These are phyloP conservation scores for Hygrocybe punicea DNA, from an alignment of 768 basidiomycete species.

Conservation along the genomic window DNA sequence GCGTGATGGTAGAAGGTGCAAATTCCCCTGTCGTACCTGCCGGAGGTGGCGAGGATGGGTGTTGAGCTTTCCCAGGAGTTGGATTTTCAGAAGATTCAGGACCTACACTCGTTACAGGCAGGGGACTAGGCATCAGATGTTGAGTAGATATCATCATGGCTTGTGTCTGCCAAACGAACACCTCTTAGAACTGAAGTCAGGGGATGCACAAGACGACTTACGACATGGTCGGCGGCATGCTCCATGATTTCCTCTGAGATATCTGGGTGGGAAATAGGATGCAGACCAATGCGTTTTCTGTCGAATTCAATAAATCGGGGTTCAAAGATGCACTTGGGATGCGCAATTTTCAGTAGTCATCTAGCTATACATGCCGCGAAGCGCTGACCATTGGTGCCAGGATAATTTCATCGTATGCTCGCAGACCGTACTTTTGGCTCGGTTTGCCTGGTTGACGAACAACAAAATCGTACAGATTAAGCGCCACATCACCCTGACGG, in stretches of 20 bases:
- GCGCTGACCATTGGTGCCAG: slow-evolving; percentile 83
- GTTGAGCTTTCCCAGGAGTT: slow-evolving; percentile 2
- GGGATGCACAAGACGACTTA: slow-evolving; percentile 27
- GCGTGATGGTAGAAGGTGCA: not conserved
- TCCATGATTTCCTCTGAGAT: slow-evolving; percentile 75
- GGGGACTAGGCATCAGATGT: slow-evolving; percentile 55
- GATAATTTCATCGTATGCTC: slow-evolving; percentile 94
- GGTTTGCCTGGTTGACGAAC: slow-evolving; percentile 71
- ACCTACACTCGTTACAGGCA: slow-evolving; percentile 13
- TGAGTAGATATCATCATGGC: slow-evolving; percentile 91
- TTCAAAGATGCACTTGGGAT: slow-evolving; percentile 79
- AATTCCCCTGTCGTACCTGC: not conserved
- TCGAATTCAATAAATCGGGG: slow-evolving; percentile 91
- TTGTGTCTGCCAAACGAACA: slow-evolving; percentile 54
- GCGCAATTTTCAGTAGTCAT: not conserved
- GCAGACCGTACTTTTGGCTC: slow-evolving; percentile 83
- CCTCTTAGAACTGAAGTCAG: slow-evolving; percentile 4
- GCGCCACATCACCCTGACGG: slow-evolving; percentile 76
- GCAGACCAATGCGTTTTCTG: slow-evolving; percentile 55
- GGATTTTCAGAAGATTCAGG: slow-evolving; percentile 22
- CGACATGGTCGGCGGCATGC: slow-evolving; percentile 51
- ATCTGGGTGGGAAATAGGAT: slow-evolving; percentile 49
- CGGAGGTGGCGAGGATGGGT: not conserved
- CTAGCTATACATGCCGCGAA: not conserved
- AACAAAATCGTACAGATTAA: slow-evolving; percentile 87